Evolutionary conservation across 2,329 filamentous ascomycete genomes (phyloP), one percentile per base, ranked within the genome.

Genomic region (Claviceps pazoutovae): DNA sequence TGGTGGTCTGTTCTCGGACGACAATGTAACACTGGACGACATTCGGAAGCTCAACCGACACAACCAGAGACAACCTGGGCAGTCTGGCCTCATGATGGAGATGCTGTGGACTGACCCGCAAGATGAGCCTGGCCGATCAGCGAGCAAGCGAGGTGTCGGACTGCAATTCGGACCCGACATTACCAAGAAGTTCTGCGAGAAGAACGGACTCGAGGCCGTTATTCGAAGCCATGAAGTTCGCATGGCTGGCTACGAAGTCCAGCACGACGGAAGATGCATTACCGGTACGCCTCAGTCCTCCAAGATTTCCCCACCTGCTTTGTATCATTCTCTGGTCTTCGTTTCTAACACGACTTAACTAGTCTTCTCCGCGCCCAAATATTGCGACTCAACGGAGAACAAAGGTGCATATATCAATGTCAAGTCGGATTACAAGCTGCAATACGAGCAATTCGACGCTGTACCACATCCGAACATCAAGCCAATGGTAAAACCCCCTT

Each of bases 31-130:
- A 0, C 73, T 98, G 50, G 88, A 97, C 59, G 91, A 98, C 64
- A 94, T 98, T 59, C 82, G 93, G 58, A 94, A 95, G 71, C 74
- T 97, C 53, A 84, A 97, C 69, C 78, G 91, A 58, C 90, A 96
- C 71, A 82, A 80, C 66, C 93, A 97, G 70, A 79, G 88, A 55
- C 91, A 97, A 63, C 91, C 93, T 2, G 93, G 93, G 36, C 93
- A 98, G 67, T 73, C 86, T 48, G 93, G 93, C 14, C 72, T 98
- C 61, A 98, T 98, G 93, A 98, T 98, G 93, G 93, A 98, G 71
- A 98, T 98, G 93, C 79, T 98, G 46, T 98, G 93, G 93, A 97
- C 93, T 1, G 93, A 98, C 65, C 93, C 93, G 2, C 93, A 98
- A 67, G 78, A 86, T 0, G 76, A 82, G 59, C 83, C 86, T 30